phyloP scores from a whole-genome alignment of 441 rosid genomes.

The Gossypium schwendimanii region DNA sequence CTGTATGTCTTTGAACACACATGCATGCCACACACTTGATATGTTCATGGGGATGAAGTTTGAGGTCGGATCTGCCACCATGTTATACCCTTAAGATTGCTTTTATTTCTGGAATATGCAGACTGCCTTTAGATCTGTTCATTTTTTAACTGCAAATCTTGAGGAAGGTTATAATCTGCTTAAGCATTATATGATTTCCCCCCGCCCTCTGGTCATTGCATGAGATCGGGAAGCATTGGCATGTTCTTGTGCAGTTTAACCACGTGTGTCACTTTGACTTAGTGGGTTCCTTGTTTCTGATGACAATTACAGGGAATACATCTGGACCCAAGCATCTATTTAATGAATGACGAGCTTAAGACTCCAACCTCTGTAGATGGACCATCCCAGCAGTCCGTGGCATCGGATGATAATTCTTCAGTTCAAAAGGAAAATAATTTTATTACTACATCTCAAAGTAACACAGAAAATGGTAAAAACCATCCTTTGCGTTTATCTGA shows the following conservation, averaged over 20 bases:
- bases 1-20: not conserved
- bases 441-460: conserved; percentile 24
- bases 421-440: conserved; percentile 27
- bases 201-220: not conserved
- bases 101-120: not conserved
- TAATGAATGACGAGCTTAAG: conserved; percentile 86
- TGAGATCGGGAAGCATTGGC: not conserved
- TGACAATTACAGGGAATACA: conserved; percentile 70
- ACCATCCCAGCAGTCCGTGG: conserved; percentile 24
- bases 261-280: conserved; percentile 4
- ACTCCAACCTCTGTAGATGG: conserved; percentile 32
- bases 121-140: not conserved
- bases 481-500: conserved; percentile 22
- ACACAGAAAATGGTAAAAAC: conserved; percentile 24
- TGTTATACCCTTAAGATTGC: not conserved
- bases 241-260: not conserved
- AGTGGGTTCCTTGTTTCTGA: conserved; percentile 15
- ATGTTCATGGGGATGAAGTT: not conserved
- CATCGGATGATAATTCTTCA: conserved; percentile 23
- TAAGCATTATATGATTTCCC: not conserved
- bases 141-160: not conserved
- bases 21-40: not conserved
- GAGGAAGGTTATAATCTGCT: not conserved
- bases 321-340: conserved; percentile 95
- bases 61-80: not conserved